Base-by-base conservation (phyloP, 2,329 filamentous ascomycete genomes). In the Hypoxylon sp. region DNA sequence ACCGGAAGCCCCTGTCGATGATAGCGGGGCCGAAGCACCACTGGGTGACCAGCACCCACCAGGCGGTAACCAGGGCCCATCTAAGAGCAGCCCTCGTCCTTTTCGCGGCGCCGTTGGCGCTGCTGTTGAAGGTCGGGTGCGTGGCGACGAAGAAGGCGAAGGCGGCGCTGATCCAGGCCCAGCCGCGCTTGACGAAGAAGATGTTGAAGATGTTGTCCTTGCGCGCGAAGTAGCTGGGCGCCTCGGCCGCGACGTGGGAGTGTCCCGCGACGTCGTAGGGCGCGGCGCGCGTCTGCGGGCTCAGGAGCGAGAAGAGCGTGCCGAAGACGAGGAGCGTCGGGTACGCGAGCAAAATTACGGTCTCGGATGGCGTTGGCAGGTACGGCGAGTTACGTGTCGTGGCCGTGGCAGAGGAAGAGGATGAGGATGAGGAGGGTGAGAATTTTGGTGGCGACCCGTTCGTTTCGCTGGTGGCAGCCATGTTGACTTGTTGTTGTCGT, bases 11-110 rank as follows among this genome's bases (percentile, higher is more conserved):
- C 63, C 95, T 91, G 79, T 99, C 96, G 75, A 98, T 95, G 54
- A 99, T 84, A 20, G 94, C 86, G 1, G 96, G 90, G 0, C 96
- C 96, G 76, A 99, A 98, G 80, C 90, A 98, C 96, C 96, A 98
- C 83, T 98, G 96, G 71, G 96, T 99, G 17, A 96, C 90, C 42
- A 94, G 82, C 46, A 94, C 85, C 96, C 96, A 99, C 81, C 90
- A 91, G 1, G 82, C 76, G 7, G 96, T 98, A 0, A 94, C 88
- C 7, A 91, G 81, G 0, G 72, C 83, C 85, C 94, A 99, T 53
- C 96, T 87, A 22, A 91, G 55, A 1, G 84, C 76, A 0, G 92
- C 93, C 65, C 89, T 86, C 10, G 87, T 59, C n/a, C 85, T 80
- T 30, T 84, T 80, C 44, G 74, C 68, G 82, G 84, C 70, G 80